These are phyloP conservation scores for Xylaria sp. DNA, from an alignment of 495 filamentous ascomycete genomes.

Conservation along the genomic window DNA sequence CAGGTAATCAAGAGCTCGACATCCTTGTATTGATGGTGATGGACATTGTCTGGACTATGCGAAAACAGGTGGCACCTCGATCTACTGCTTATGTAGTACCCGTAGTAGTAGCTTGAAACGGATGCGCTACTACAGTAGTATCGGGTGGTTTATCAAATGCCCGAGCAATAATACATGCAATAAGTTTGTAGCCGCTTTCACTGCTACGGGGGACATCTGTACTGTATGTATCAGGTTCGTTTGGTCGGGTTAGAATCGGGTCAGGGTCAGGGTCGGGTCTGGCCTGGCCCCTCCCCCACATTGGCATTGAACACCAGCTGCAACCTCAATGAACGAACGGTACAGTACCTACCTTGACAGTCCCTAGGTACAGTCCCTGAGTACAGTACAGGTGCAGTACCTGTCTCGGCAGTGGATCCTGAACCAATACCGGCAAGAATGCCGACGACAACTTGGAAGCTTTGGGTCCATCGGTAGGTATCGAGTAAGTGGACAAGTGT, in stretches of 20 bases:
- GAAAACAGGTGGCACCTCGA: slow-evolving; percentile 2
- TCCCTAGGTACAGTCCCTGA: too few species aligned
- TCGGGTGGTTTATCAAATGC: slow-evolving; percentile 11
- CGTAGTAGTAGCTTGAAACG: not conserved
- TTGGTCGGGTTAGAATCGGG: too few species aligned
- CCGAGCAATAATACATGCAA: slow-evolving; percentile 1
- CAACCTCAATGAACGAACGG: not conserved
- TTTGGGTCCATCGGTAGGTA: not conserved
- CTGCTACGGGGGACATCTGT: not conserved
- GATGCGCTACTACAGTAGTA: too few species aligned
- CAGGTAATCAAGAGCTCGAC: not conserved
- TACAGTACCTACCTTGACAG: too few species aligned
- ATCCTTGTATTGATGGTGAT: not conserved
- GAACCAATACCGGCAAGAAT: not conserved
- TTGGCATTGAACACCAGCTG: not conserved
- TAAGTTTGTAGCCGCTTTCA: not conserved
- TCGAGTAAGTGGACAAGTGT: not conserved
- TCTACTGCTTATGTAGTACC: not conserved
- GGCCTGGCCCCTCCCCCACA: not conserved
- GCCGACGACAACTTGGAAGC: not conserved
- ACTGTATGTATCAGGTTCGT: slow-evolving; percentile 6
- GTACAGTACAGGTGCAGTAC: too few species aligned
- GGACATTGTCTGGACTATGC: too few species aligned
- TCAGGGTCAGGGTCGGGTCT: too few species aligned
- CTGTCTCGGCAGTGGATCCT: too few species aligned